Base-by-base conservation (phyloP, 2,329 filamentous ascomycete genomes). In the Raffaelea arxii region DNA sequence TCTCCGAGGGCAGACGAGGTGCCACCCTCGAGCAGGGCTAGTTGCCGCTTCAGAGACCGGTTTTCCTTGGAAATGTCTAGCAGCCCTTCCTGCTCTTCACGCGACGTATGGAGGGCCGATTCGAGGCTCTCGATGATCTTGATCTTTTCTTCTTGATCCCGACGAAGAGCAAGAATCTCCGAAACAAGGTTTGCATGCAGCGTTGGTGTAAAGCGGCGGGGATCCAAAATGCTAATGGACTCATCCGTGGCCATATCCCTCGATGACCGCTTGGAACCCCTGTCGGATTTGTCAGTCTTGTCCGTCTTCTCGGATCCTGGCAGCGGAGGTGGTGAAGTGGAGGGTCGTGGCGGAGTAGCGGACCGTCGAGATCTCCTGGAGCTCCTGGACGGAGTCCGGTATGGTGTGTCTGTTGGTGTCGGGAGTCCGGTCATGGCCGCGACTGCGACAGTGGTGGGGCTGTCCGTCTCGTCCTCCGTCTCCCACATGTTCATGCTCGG, bases 141-240 rank as follows among this genome's bases (percentile, higher is more conserved):
- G 39, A 83, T 77, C 65, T 95, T 96, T 37, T 86, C 87, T 59
- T 98, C 92, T 51, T 97, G 79, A 53, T 98, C 92, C 48, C 92
- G 77, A 21, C 90, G 80, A 43, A 98, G 68, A 2, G 82, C 80
- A 35, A 98, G 70, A 52, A 98, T 98, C 63, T 98, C 92, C 0
- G 91, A 91, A 1, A 98, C 91, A 6, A 98, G 70, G 43, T 87
- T 96, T 9, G 92, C 92, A 62, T 97, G 92, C 11, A 98, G 69
- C 0, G 90, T 97, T 2, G 92, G 92, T 0, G 92, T 98, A 59
- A 98, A 96, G 32, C 92, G 79, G 46, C 91, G 80, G 3, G 92
- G 89, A 59, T 98, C 92, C 25, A 96, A 71, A 21, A 88, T 80
- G 54, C 77, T 75, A 48, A 89, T 80, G 39, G 69, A 78, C 52